Evolutionary conservation across 371 early-diverging fungal species (phyloP).

Genomic region (Choanephora cucurbitarum): DNA sequence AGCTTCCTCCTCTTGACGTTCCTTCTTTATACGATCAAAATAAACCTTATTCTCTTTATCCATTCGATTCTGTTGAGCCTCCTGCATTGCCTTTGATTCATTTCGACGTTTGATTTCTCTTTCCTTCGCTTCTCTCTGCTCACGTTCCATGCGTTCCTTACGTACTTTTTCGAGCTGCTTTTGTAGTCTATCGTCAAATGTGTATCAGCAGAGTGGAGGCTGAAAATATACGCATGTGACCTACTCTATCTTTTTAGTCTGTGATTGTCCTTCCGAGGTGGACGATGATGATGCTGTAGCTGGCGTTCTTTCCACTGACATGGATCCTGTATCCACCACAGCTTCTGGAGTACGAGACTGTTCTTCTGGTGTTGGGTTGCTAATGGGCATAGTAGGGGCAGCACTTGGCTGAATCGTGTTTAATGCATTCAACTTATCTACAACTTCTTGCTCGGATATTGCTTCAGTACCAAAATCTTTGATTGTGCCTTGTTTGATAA

Average conservation of each 20-base stretch:
- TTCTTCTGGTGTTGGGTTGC: too few species aligned
- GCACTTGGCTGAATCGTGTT: conserved; percentile 1
- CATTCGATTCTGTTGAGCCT: conserved; percentile 24
- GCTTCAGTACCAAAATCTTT: conserved; percentile 30
- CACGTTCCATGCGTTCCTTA: conserved; percentile 36
- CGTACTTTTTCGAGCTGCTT: conserved; percentile 40
- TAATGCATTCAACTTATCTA: conserved; percentile 17
- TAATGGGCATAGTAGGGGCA: not conserved
- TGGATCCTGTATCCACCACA: too few species aligned
- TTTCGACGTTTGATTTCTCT: conserved; percentile 43
- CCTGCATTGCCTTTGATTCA: conserved; percentile 38
- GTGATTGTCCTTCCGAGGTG: not conserved
- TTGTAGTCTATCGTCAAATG: conserved; percentile 25
- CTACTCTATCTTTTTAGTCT: conserved; percentile 26
- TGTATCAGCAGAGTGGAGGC: too few species aligned
- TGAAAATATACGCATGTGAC: not conserved
- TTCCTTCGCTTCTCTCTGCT: conserved; percentile 34
- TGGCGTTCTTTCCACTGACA: too few species aligned
- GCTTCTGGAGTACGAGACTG: too few species aligned
- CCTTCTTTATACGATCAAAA: conserved; percentile 43
- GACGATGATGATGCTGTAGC: not conserved
- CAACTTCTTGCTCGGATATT: conserved; percentile 14
- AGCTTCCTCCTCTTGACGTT: conserved; percentile 43
- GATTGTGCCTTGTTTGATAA: conserved; percentile 34
- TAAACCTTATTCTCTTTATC: conserved; percentile 38